phyloP scores from a whole-genome alignment of 2,329 filamentous ascomycete genomes.

The Ophiostoma australiae region DNA sequence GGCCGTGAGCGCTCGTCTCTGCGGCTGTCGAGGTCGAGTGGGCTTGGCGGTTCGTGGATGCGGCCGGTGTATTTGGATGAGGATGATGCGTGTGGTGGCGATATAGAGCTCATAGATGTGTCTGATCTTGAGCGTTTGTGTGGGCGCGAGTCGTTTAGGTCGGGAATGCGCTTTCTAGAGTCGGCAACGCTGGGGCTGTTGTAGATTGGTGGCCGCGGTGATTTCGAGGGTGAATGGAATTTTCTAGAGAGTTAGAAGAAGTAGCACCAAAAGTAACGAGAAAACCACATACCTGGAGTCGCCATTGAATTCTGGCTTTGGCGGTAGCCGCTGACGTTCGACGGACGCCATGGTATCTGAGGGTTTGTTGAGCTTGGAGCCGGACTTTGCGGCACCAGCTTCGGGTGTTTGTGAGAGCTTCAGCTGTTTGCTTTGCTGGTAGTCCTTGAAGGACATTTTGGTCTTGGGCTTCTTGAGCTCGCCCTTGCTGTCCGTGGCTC shows the following conservation, averaged over 20 bases:
- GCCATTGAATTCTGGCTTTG: slow-evolving; percentile 28
- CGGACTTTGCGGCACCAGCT: slow-evolving; percentile 35
- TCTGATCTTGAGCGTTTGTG: slow-evolving; percentile 47
- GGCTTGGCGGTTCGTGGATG: slow-evolving; percentile 24
- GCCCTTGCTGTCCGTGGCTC: slow-evolving; percentile 30
- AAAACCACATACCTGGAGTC: slow-evolving; percentile 31
- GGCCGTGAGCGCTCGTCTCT: slow-evolving; percentile 22
- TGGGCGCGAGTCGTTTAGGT: slow-evolving; percentile 44
- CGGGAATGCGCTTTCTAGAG: slow-evolving; percentile 44
- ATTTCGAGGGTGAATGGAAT: slow-evolving; percentile 32
- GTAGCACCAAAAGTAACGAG: neutral
- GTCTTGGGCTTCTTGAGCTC: slow-evolving; percentile 31
- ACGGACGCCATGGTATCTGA: slow-evolving; percentile 26
- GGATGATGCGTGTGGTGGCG: slow-evolving; percentile 20
- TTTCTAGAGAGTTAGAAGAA: slow-evolving; percentile 29
- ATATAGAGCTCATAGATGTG: slow-evolving; percentile 26
- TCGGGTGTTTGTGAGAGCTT: slow-evolving; percentile 39
- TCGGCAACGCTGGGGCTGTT: slow-evolving; percentile 39
- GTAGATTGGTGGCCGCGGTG: slow-evolving; percentile 29
- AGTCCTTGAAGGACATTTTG: slow-evolving; percentile 54
- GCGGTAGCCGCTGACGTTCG: slow-evolving; percentile 19
- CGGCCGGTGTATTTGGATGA: slow-evolving; percentile 19
- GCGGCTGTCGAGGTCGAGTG: slow-evolving; percentile 25
- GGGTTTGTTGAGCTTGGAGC: slow-evolving; percentile 20
- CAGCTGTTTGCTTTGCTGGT: slow-evolving; percentile 51